These are phyloP conservation scores for Ascochyta fabae DNA, from an alignment of 2,329 filamentous ascomycete species.

Conservation along the genomic window DNA sequence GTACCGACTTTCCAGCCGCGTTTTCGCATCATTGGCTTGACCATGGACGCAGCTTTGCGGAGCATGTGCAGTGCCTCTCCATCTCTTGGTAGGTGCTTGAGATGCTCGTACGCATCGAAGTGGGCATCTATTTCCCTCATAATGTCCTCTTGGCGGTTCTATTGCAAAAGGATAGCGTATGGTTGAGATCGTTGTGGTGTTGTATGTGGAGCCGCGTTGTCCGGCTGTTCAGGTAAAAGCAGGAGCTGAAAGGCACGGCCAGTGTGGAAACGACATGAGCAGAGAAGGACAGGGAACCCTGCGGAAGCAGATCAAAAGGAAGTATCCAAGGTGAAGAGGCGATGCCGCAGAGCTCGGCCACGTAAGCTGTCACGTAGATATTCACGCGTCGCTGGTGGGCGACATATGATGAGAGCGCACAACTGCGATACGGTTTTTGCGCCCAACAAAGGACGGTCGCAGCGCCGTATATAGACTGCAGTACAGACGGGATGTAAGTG, in stretches of 20 bases:
- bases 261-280: conserved; percentile 4
- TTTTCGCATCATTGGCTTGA: conserved; percentile 94
- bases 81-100: conserved; percentile 53
- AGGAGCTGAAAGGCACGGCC: neutral
- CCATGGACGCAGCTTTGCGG: conserved; percentile 81
- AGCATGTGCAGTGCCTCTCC: conserved; percentile 64
- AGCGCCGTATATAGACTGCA: conserved; percentile 12
- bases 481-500: conserved; percentile 13
- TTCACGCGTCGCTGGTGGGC: conserved; percentile 30
- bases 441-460: conserved; percentile 4
- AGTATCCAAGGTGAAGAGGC: conserved; percentile 21
- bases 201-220: conserved; percentile 1
- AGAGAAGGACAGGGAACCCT: conserved; percentile 13
- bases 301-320: conserved; percentile 8
- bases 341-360: conserved; percentile 25
- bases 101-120: conserved; percentile 59
- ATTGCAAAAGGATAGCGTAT: neutral
- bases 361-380: conserved; percentile 29
- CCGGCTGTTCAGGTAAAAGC: neutral
- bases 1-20: conserved; percentile 79
- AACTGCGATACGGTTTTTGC: conserved; percentile 3
- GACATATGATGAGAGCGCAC: conserved; percentile 18
- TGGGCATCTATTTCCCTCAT: conserved; percentile 57
- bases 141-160: neutral
- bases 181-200: neutral